Evolutionary conservation across 257 asterid genomes (phyloP), one percentile per base, ranked within the genome.

Genomic region (Gardenia jasminoides): DNA sequence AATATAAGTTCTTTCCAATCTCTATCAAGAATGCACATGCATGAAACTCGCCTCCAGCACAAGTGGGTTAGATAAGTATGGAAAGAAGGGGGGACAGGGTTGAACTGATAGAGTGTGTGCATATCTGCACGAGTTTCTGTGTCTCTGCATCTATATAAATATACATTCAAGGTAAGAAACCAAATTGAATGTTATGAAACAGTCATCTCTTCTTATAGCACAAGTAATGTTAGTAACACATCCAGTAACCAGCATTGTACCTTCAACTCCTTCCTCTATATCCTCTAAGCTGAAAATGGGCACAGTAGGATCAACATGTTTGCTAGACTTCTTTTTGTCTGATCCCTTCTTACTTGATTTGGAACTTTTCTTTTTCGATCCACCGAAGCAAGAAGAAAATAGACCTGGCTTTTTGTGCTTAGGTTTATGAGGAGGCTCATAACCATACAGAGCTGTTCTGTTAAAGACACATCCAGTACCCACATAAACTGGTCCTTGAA

Each of bases 181-280:
- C 64, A 33, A 74, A 50, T 61, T 44, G 62, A n/a, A 73, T 66
- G 52, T 36, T 36, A 26, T 41, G 41, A 80, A 80, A 47, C 70
- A 80, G 61, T 62, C 1, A 17, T 31, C 50, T 15, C 48, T 61
- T 24, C 36, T 19, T 6, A 41, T 67, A 36, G 28, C 30, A 44
- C 12, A 43, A 30, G 33, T 22, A 47, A 39, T 64, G 33, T n/a
- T 43, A 67, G 36, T 65, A 20, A 73, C 54, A 66, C 26, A 46
- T 24, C 47, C 30, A 20, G 59, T 28, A 12, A 48, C 74, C 73
- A 80, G 54, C 30, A 76, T 72, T 73, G 48, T 88, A 94, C 98
- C 98, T 94, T 94, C 98, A 80, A 94, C 97, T 54, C 98, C 97
- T 83, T 94, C 98, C 86, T 94, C 98, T 82, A 94, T 94, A 86